Percentiles rank a stretch among this genome's conserved stretches.
phyloP scores from a whole-genome alignment of 805 yeast genomes.

The Yamadazyma ubonensis region DNA sequence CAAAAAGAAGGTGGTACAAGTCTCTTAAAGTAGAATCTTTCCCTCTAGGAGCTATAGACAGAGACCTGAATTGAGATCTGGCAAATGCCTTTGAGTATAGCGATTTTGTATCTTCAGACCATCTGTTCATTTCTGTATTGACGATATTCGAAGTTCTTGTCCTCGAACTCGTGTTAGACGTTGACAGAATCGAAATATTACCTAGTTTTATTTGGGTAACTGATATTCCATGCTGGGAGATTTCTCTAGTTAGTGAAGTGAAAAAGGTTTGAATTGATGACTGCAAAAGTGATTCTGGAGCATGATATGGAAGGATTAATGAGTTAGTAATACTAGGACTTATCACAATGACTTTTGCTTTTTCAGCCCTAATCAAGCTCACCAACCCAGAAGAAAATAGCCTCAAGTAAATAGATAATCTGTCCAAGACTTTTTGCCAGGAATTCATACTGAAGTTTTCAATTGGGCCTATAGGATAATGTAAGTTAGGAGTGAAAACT shows the following conservation, averaged over 20 bases:
- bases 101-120: slow-evolving; percentile 35
- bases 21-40: slow-evolving; percentile 35
- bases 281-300: slow-evolving; percentile 58
- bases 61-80: slow-evolving; percentile 28
- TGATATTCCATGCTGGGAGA: slow-evolving; percentile 32
- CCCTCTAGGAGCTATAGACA: slow-evolving; percentile 28
- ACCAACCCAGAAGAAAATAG: slow-evolving; percentile 57
- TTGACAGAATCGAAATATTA: slow-evolving; percentile 32
- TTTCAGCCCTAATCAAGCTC: slow-evolving; percentile 50
- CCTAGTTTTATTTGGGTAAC: slow-evolving; percentile 44
- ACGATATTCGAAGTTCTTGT: slow-evolving; percentile 25
- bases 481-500: slow-evolving; percentile 66
- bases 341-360: slow-evolving; percentile 49
- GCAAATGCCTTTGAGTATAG: slow-evolving; percentile 34
- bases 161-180: slow-evolving; percentile 18
- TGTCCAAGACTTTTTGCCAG: slow-evolving; percentile 52
- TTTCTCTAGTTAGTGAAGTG: slow-evolving; percentile 34
- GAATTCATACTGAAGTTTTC: slow-evolving; percentile 51
- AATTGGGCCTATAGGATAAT: slow-evolving; percentile 66
- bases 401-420: slow-evolving; percentile 48
- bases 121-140: slow-evolving; percentile 36
- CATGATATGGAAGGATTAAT: slow-evolving; percentile 59
- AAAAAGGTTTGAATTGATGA: slow-evolving; percentile 41
- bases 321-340: slow-evolving; percentile 57
- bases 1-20: slow-evolving; percentile 40